Percentiles rank a stretch among this genome's conserved stretches.
Conservation (phyloP, 2,329 filamentous ascomycete species). For the Saccharata proteae region DNA sequence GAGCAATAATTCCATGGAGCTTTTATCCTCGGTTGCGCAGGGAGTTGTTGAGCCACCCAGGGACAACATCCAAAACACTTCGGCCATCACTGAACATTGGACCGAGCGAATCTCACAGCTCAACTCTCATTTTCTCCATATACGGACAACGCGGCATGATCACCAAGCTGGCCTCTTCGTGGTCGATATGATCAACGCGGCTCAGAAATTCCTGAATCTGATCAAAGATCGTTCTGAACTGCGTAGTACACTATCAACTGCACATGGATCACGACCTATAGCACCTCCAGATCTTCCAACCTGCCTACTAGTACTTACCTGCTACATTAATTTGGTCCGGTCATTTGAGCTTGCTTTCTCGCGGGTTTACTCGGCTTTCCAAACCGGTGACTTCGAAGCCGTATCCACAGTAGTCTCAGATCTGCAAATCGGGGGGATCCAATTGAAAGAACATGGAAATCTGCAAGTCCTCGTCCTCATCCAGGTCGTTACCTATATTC, state of each 20-base stretch:
- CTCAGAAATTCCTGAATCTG: not conserved
- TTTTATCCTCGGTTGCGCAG: too few species aligned
- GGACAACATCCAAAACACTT: too few species aligned
- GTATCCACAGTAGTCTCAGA: not conserved
- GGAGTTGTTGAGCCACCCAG: too few species aligned
- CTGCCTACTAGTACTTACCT: not conserved
- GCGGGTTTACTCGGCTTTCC: not conserved
- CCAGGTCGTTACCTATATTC: not conserved
- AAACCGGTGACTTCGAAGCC: not conserved
- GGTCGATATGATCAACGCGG: not conserved
- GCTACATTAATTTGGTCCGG: not conserved
- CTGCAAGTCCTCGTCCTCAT: not conserved
- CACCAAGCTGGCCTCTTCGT: not conserved
- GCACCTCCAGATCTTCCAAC: not conserved
- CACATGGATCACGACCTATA: too few species aligned
- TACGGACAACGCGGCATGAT: not conserved
- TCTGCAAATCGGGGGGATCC: not conserved
- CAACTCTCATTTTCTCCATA: not conserved
- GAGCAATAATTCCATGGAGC: too few species aligned
- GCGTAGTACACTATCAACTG: too few species aligned
- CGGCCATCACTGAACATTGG: too few species aligned
- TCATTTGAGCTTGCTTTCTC: not conserved
- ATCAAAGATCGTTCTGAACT: too few species aligned
- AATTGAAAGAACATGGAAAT: not conserved
- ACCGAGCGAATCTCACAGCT: not conserved